phyloP scores from a whole-genome alignment of 345 rosid species.

The Brassica carinata region DNA sequence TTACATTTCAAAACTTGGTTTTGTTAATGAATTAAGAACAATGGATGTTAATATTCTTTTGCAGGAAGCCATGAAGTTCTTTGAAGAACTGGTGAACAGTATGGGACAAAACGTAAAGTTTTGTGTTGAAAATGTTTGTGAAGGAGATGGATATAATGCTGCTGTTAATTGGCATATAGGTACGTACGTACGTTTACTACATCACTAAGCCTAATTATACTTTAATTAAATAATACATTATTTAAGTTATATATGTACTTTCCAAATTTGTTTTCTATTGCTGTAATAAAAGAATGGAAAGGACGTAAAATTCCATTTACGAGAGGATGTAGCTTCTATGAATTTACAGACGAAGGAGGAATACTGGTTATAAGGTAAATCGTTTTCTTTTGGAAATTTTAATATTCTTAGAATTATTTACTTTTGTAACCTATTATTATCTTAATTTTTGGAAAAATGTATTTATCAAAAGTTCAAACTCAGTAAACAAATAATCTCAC shows the following conservation, averaged over 20 bases:
- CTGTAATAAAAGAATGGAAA: slow-evolving; percentile 68
- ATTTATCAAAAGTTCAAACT: neutral
- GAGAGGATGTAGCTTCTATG: slow-evolving; percentile 80
- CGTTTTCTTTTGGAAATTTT: neutral
- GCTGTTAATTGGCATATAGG: slow-evolving; percentile 85
- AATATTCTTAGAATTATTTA: neutral
- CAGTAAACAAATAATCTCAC: neutral
- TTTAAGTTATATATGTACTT: neutral
- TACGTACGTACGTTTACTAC: slow-evolving; percentile 20
- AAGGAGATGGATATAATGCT: slow-evolving; percentile 52
- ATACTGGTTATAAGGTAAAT: slow-evolving; percentile 51
- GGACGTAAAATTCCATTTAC: slow-evolving; percentile 61
- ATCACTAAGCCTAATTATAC: neutral
- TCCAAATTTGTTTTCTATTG: neutral
- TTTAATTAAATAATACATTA: neutral
- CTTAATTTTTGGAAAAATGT: neutral
- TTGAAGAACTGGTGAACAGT: slow-evolving; percentile 49
- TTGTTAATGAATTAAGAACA: neutral
- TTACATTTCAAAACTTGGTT: neutral
- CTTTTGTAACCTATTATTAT: neutral
- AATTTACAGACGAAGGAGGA: slow-evolving; percentile 53
- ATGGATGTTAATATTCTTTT: neutral
- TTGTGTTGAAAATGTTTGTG: slow-evolving; percentile 59
- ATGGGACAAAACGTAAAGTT: slow-evolving; percentile 79
- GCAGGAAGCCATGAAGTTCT: slow-evolving; percentile 70